Conservation (phyloP, 768 basidiomycete species). For the Termitomyces sp. region DNA sequence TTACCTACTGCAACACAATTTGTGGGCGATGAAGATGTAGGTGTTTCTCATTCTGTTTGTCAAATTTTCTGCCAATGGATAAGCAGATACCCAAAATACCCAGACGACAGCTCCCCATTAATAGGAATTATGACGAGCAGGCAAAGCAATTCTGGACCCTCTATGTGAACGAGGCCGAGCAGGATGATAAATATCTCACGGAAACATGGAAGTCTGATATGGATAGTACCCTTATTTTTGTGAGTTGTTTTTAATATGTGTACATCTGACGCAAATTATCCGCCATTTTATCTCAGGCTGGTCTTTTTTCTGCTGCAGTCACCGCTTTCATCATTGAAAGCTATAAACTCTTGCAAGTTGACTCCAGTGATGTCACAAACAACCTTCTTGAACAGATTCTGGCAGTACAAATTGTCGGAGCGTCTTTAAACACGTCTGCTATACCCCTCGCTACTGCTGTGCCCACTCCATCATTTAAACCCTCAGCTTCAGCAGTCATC, state of each 20-base stretch:
- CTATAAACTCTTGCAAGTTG: conserved; percentile 26
- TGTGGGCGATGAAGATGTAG: too few relatives aligned
- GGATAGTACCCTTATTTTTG: conserved; percentile 25
- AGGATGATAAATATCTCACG: conserved; percentile 1
- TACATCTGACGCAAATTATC: too few relatives aligned
- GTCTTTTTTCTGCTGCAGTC: conserved; percentile 16
- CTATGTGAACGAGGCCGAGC: conserved; percentile 1
- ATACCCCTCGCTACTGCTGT: too few relatives aligned
- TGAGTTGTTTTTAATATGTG: conserved; percentile 30
- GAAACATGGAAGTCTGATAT: conserved; percentile 16
- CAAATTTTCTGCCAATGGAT: too few relatives aligned
- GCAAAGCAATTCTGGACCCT: background rate
- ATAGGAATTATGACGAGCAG: background rate
- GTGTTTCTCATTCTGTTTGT: too few relatives aligned
- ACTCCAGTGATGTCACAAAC: conserved; percentile 23
- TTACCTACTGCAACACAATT: too few relatives aligned
- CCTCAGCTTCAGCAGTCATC: conserved; percentile 19
- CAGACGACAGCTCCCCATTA: too few relatives aligned
- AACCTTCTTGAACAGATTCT: conserved; percentile 23
- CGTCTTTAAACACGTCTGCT: too few relatives aligned
- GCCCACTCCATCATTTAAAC: conserved; percentile 4
- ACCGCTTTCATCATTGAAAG: conserved; percentile 36
- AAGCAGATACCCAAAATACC: too few relatives aligned
- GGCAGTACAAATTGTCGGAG: background rate
- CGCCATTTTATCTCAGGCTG: too few relatives aligned